These are phyloP conservation scores for Glarea lozoyensis DNA, from an alignment of 495 filamentous ascomycete genomes.

Conservation along the genomic window DNA sequence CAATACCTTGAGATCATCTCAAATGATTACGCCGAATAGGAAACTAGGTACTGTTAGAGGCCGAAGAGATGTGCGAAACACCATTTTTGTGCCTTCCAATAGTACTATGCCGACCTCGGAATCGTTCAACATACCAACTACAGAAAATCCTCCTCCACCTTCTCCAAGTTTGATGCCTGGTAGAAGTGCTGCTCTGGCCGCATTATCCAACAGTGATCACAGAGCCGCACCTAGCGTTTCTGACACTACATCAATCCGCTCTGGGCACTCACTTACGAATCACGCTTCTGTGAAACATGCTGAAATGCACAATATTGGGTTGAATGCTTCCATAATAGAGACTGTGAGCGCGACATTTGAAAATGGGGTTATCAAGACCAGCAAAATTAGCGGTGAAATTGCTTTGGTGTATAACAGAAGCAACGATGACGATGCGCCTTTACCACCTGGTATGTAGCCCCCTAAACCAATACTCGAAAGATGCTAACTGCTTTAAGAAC, in stretches of 20 bases:
- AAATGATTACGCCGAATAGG: slow-evolving; percentile 48
- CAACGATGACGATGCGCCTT: slow-evolving; percentile 33
- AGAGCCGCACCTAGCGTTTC: slow-evolving; percentile 38
- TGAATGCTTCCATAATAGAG: slow-evolving; percentile 89
- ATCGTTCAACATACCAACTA: slow-evolving; percentile 16
- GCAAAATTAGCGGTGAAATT: slow-evolving; percentile 79
- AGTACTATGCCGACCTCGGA: too few species aligned
- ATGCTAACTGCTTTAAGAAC: slow-evolving; percentile 25
- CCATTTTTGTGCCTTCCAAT: slow-evolving; percentile 60
- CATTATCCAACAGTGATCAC: slow-evolving; percentile 43
- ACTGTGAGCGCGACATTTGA: slow-evolving; percentile 81
- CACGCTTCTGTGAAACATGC: slow-evolving; percentile 59
- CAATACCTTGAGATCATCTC: slow-evolving; percentile 58
- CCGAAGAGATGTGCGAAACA: slow-evolving; percentile 84
- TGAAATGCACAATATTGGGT: slow-evolving; percentile 68
- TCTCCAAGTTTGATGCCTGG: slow-evolving; percentile 34
- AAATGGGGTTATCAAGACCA: slow-evolving; percentile 57
- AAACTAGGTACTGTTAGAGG: slow-evolving; percentile 76
- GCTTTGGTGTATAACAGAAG: slow-evolving; percentile 72
- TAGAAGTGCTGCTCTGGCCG: slow-evolving; percentile 29
- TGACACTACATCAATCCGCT: slow-evolving; percentile 87
- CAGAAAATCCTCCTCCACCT: slow-evolving; percentile 35
- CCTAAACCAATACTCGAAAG: slow-evolving; percentile 2
- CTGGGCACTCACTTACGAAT: slow-evolving; percentile 66
- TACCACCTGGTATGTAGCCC: slow-evolving; percentile 26